Evolutionary conservation across 2,329 filamentous ascomycete genomes (phyloP).

Genomic region (Pseudogymnoascus sp.): DNA sequence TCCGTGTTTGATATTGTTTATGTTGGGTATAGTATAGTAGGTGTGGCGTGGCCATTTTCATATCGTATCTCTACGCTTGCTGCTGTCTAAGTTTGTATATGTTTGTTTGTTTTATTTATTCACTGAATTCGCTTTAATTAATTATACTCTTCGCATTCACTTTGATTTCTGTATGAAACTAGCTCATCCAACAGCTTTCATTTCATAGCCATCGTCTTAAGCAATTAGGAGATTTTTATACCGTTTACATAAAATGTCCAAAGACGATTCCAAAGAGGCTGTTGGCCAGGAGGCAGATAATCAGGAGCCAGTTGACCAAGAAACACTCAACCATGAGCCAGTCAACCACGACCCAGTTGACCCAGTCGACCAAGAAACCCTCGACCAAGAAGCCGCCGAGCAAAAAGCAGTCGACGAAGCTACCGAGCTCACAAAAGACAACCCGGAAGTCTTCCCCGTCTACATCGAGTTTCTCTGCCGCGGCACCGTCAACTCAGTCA

Average conservation of each 20-base stretch:
- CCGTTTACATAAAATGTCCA: neutral
- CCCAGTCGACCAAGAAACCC: neutral
- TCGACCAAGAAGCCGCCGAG: neutral
- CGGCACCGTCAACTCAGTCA: neutral
- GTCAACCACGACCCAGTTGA: no score
- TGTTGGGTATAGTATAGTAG: neutral
- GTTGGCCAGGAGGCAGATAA: neutral
- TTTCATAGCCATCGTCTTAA: neutral
- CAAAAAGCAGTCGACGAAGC: neutral
- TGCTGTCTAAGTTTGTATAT: neutral
- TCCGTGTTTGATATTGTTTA: neutral
- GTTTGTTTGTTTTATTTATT: neutral
- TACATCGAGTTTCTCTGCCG: neutral
- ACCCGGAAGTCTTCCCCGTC: neutral
- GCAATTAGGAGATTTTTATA: neutral
- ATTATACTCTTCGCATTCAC: neutral
- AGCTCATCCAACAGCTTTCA: neutral
- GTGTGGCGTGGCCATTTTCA: neutral
- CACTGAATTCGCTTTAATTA: neutral
- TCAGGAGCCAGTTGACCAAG: neutral
- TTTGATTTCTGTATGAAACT: neutral
- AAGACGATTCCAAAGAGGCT: neutral
- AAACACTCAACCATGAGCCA: neutral
- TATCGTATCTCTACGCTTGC: neutral
- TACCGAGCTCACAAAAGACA: neutral